Evolutionary conservation across 768 basidiomycete genomes (phyloP), one percentile per base, ranked within the genome.

Genomic region (Mycena sanguinolenta): DNA sequence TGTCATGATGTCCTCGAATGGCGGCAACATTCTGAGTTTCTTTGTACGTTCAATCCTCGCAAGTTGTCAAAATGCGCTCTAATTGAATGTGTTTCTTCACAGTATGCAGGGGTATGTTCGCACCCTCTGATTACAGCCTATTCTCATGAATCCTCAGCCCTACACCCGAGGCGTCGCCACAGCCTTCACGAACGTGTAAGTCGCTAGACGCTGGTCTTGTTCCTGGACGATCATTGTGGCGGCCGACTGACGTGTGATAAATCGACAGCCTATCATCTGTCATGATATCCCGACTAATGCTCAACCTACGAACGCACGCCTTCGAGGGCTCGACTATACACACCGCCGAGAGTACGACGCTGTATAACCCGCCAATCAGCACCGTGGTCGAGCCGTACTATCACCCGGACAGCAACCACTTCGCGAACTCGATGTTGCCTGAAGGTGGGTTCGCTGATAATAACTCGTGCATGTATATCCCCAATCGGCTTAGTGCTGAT

Each of bases 241-340:
- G 17, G n/a, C 49, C 39, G 23, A 19, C 32, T 34, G 23, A 58
- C 27, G 10, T 28, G 9, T n/a, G n/a, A n/a, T n/a, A n/a, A n/a
- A 23, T 28, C 14, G 53, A 10, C 30, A 84, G 83, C 21, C 77
- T 84, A 27, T 82, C 84, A 2, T 81, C 81, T 1, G 73, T 81
- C 44, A 77, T 84, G 78, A 80, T 82, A 23, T 79, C 84, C 4
- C 77, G 83, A 9, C 74, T 84, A 14, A 81, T 83, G 80, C 77
- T 85, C 42, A 84, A 84, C 66, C 72, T 85, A 21, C 82, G 83
- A 8, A 16, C 76, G 80, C 67, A 82, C 81, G 13, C 64, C 70
- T 1, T 63, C 79, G 36, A 53, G 54, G 39, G 17, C 46, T 55
- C 58, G 28, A 17, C 14, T 6, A 7, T 14, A 14, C 36, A 14